phyloP scores from a whole-genome alignment of 2,329 filamentous ascomycete genomes.

The Orbilia brochopaga region DNA sequence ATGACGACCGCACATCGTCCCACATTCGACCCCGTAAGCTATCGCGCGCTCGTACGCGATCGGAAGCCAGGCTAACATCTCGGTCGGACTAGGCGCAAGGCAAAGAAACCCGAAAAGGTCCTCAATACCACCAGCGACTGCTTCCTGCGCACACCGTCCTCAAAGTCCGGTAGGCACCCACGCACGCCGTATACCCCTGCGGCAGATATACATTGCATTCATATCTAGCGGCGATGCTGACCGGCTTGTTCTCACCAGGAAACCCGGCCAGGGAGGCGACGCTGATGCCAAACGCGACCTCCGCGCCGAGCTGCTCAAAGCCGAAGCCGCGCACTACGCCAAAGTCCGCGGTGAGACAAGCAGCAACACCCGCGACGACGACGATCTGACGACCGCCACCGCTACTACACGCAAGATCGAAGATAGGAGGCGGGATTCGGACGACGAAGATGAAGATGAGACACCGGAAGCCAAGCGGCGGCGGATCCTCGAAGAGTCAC shows the following conservation, averaged over 20 bases:
- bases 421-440: constrained; percentile 59
- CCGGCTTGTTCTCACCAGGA: constrained; percentile 59
- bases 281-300: constrained; percentile 77
- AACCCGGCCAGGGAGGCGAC: constrained; percentile 87
- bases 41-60: constrained; percentile 18
- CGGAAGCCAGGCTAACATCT: neutral
- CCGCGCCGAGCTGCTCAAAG: constrained; percentile 84
- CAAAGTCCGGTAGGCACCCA: constrained; percentile 73
- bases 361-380: constrained; percentile 61
- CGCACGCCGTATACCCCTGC: constrained; percentile 48
- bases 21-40: constrained; percentile 86
- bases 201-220: neutral
- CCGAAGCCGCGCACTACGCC: constrained; percentile 84
- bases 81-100: constrained; percentile 72
- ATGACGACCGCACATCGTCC: constrained; percentile 74
- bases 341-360: constrained; percentile 68
- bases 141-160: constrained; percentile 91
- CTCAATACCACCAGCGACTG: constrained; percentile 93
- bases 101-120: constrained; percentile 91
- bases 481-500: constrained; percentile 83
- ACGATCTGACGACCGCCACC: constrained; percentile 56
- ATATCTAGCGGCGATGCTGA: neutral
- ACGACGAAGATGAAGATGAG: constrained; percentile 63
- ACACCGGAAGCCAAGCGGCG: constrained; percentile 81
- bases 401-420: constrained; percentile 36